These are phyloP conservation scores for Pisolithus orientalis DNA, from an alignment of 768 basidiomycete genomes.

Conservation along the genomic window DNA sequence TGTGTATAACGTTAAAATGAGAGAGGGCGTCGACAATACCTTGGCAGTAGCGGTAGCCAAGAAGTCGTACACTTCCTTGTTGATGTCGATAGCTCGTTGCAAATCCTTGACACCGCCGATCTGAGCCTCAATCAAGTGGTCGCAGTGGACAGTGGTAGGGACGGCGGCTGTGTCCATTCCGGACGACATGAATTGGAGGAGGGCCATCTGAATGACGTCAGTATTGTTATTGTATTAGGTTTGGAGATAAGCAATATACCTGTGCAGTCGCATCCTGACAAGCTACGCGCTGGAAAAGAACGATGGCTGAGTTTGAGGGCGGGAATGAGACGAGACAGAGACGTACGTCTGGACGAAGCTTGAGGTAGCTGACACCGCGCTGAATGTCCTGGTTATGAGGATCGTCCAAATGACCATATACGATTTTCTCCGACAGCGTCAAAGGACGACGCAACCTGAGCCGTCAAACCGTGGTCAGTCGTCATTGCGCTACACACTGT, in stretches of 20 bases:
- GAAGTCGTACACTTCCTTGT: conserved; percentile 99
- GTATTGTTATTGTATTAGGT: conserved; percentile 9
- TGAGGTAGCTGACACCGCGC: conserved; percentile 92
- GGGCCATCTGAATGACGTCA: conserved; percentile 77
- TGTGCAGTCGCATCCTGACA: conserved; percentile 91
- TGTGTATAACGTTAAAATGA: neutral
- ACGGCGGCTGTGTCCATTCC: conserved; percentile 97
- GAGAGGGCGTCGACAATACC: conserved; percentile 31
- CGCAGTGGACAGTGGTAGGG: conserved; percentile 98
- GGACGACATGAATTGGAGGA: conserved; percentile 99
- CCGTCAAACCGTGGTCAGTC: conserved; percentile 3
- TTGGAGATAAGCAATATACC: conserved; percentile 33
- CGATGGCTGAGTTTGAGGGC: conserved; percentile 1
- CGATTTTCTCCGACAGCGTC: conserved; percentile 93
- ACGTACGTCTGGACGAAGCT: conserved; percentile 94
- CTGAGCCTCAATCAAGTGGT: conserved; percentile 98
- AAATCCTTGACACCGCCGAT: conserved; percentile 91
- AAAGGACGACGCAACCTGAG: conserved; percentile 79
- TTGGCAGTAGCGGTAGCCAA: conserved; percentile 95
- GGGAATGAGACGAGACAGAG: conserved; percentile 9
- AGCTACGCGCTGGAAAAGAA: conserved; percentile 59
- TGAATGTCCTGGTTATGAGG: conserved; percentile 85
- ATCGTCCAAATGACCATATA: conserved; percentile 98
- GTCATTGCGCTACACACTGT: neutral
- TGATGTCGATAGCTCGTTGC: conserved; percentile 83